These are phyloP conservation scores for Phytopythium chamaehyphon DNA, from an alignment of 352 stramenopile species.

Conservation along the genomic window DNA sequence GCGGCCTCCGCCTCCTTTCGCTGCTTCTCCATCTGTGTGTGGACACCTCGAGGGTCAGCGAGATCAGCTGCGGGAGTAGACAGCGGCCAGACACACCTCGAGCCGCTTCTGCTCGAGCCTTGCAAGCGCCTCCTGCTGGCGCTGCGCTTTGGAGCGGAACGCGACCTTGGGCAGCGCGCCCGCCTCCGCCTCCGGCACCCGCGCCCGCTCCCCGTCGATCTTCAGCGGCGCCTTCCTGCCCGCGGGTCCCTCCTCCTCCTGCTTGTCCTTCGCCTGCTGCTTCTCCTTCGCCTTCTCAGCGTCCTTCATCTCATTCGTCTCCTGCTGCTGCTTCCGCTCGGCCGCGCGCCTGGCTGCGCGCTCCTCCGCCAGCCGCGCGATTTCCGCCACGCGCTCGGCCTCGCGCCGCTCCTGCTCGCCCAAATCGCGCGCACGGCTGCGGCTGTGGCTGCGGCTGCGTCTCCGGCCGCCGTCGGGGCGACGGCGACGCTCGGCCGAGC, in stretches of 20 bases:
- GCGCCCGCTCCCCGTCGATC: constrained; percentile 12
- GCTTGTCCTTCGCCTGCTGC: constrained; percentile 12
- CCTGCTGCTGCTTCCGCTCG: constrained; percentile 12
- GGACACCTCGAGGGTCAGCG: not conserved
- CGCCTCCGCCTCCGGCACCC: not conserved
- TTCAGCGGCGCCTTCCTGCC: constrained; percentile 30
- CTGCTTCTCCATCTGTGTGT: constrained; percentile 41
- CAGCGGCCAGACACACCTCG: constrained; percentile 21
- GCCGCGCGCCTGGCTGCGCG: constrained; percentile 41
- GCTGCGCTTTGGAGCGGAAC: constrained; percentile 81
- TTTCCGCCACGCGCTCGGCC: constrained; percentile 65
- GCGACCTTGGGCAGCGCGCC: constrained; percentile 29
- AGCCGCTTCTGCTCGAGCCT: constrained; percentile 65
- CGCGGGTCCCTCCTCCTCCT: constrained; percentile 9
- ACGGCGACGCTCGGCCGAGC: constrained; percentile 15
- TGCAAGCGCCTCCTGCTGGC: constrained; percentile 69
- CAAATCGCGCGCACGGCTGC: not conserved
- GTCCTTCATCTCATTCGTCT: not conserved
- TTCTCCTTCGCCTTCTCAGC: not conserved
- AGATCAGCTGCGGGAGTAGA: not conserved
- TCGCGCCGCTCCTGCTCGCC: constrained; percentile 38
- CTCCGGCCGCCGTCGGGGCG: constrained; percentile 4
- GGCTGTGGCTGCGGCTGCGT: not conserved
- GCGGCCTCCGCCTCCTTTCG: constrained; percentile 49
- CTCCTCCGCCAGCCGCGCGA: constrained; percentile 68